Evolutionary conservation across 345 rosid genomes (phyloP), one percentile per base, ranked within the genome.

Genomic region (Moringa oleifera): DNA sequence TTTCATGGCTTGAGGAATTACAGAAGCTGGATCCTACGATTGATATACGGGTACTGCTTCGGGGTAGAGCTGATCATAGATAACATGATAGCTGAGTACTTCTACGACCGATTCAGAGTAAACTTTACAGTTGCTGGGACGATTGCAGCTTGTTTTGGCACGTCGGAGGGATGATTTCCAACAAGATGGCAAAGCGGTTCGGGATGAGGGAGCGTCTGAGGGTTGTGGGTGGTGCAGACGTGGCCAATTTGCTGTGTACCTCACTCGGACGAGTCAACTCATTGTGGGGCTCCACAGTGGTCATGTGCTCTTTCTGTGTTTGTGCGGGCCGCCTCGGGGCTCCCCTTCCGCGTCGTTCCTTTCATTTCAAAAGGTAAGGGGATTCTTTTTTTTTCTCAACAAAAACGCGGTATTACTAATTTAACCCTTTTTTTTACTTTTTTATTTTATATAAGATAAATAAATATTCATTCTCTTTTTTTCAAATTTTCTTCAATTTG

Each of bases 161-260:
- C 77, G 61, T 76, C 89, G 55, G 89, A 91, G 98, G 96, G 47
- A 73, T 82, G 73, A 0, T 85, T 13, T 89, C 96, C 0, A 92
- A 89, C 25, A 11, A 25, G 51, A 58, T 89, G 78, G 95, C 68
- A 52, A 73, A 68, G 61, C 71, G 71, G 59, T 89, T 72, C 52
- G 96, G 96, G 63, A 71, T 88, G 53, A 88, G 87, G 75, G 96
- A 95, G 58, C 74, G 98, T 91, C 18, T 91, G 96, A 86, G 89
- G 86, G 4, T 64, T 91, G 55, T 91, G 98, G 96, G 51, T 23
- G 18, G 94, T 78, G 66, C 91, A 86, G 68, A 78, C 13, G 62
- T 53, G 47, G 94, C 89, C 17, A 96, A 91, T 18, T 57, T 83
- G 68, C 51, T 85, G 66, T 88, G 96, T 49, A 45, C 82, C 9